These are phyloP conservation scores for Botrytis sinoallii DNA, from an alignment of 2,329 filamentous ascomycete genomes.

Conservation along the genomic window DNA sequence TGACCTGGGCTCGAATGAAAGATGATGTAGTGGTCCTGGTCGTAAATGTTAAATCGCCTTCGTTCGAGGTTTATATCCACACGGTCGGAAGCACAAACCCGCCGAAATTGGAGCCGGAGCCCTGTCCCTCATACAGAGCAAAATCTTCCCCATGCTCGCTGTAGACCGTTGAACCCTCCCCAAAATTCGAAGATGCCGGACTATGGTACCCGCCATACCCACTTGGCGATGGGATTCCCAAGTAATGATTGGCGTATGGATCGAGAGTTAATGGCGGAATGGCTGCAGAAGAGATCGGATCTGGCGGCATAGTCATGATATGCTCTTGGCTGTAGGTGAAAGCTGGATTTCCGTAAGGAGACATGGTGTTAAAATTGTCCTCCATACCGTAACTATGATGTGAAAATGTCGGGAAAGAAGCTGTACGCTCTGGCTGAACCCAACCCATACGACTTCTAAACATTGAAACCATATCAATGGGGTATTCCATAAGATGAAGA, in stretches of 20 bases:
- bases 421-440: constrained; percentile 56
- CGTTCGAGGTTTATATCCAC: constrained; percentile 38
- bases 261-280: constrained; percentile 53
- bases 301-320: constrained; percentile 53
- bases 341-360: constrained; percentile 54
- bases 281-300: constrained; percentile 46
- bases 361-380: constrained; percentile 47
- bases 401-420: constrained; percentile 59
- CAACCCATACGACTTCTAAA: constrained; percentile 70
- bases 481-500: constrained; percentile 67
- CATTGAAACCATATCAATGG: constrained; percentile 64
- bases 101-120: constrained; percentile 36
- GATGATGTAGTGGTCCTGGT: constrained; percentile 34
- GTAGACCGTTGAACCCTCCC: constrained; percentile 60
- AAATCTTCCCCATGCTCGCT: constrained; percentile 57
- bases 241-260: constrained; percentile 56
- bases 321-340: constrained; percentile 65
- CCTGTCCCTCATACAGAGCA: constrained; percentile 38
- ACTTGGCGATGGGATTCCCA: constrained; percentile 61
- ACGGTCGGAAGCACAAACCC: constrained; percentile 40
- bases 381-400: constrained; percentile 52
- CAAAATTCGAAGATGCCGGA: constrained; percentile 60
- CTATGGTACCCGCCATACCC: constrained; percentile 53
- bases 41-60: constrained; percentile 37
- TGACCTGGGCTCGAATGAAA: constrained; percentile 31